These are phyloP conservation scores for Purshia tridentata DNA, from an alignment of 306 rosid species.

Conservation along the genomic window DNA sequence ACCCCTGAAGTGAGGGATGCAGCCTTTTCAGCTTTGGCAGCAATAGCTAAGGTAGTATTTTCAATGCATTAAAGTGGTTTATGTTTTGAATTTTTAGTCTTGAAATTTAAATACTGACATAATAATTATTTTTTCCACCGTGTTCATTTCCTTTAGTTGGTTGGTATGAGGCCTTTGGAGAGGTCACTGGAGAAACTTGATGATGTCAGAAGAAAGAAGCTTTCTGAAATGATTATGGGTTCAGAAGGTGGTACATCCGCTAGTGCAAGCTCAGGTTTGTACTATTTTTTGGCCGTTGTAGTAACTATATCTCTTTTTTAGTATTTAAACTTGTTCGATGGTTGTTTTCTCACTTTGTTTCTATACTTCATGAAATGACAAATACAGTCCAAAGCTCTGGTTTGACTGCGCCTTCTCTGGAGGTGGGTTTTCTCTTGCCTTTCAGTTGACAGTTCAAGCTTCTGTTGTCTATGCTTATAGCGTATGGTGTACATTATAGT, in stretches of 20 bases:
- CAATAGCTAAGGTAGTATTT: conserved; percentile 81
- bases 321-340: not conserved
- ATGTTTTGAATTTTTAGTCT: conserved; percentile 1
- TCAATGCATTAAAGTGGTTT: not conserved
- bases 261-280: conserved; percentile 64
- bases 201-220: conserved; percentile 92
- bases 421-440: conserved; percentile 44
- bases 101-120: conserved; percentile 15
- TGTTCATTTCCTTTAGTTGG: conserved; percentile 53
- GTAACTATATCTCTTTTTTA: not conserved
- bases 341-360: conserved; percentile 13
- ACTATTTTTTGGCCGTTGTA: conserved; percentile 14
- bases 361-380: conserved; percentile 40
- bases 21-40: conserved; percentile 87
- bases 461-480: not conserved
- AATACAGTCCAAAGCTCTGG: conserved; percentile 65
- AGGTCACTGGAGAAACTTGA: conserved; percentile 94
- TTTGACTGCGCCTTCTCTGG: conserved; percentile 47
- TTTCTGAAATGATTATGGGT: conserved; percentile 92
- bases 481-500: not conserved
- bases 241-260: conserved; percentile 69
- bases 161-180: conserved; percentile 98
- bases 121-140: conserved; percentile 19
- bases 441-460: not conserved
- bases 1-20: conserved; percentile 99